Evolutionary conservation across 768 basidiomycete genomes (phyloP), one percentile per base, ranked within the genome.

Genomic region (Leccinum disarticulatum): DNA sequence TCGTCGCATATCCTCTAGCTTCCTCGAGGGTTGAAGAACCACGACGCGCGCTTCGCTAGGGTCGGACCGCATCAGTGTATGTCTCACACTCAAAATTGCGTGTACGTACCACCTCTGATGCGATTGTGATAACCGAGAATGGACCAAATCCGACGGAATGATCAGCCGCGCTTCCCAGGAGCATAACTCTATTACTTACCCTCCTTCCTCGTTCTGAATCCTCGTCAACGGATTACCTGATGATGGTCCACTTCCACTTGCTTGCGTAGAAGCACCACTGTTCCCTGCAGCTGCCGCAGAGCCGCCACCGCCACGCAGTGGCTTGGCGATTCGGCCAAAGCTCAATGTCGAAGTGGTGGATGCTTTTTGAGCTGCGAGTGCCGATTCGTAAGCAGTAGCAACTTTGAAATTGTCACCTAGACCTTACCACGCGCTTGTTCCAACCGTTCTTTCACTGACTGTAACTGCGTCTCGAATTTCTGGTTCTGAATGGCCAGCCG

Each of bases 311-410:
- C 96, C 97, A 64, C 96, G 84, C 57, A 99, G 78, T 28, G 97
- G 97, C 77, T 98, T 98, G 35, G 96, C 96, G 63, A 99, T 98
- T 43, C 96, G 86, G 47, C 95, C 95, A 76, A 95, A 94, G 73
- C 81, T 89, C 68, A 96, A 81, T 47, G 87, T 78, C 30, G 87
- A 85, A 17, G 84, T 77, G n/a, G 82, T 76, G 49, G 87, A 82
- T 48, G 85, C 83, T 76, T 91, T 91, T 85, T 91, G 88, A 14
- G 93, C 93, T 74, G 62, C 2, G 36, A 14, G 61, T 22, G 17
- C 50, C 33, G n/a, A 88, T 70, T 64, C 70, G 59, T 66, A 57
- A 64, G 57, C 57, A 52, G 58, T 27, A 47, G 28, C 35, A 65
- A 66, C 56, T 55, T 28, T 54, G 22, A 66, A 56, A 49, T 38